Evolutionary conservation across 1,139 yeast species (phyloP).

Genomic region (Casaregolazyma suthepensis): DNA sequence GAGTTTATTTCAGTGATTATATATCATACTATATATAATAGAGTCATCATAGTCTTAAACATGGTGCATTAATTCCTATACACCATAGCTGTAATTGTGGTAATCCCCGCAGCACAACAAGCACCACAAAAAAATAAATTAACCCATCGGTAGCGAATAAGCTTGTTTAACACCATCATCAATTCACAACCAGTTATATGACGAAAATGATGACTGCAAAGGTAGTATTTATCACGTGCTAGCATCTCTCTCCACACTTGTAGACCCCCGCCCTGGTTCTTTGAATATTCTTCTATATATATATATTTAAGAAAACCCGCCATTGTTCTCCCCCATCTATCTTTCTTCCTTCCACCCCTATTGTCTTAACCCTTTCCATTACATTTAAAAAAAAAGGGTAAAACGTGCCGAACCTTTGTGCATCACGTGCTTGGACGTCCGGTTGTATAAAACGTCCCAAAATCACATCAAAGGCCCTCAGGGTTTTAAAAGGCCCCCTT

Average conservation of each 20-base stretch:
- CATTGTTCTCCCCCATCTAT: no score
- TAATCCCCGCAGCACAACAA: neutral
- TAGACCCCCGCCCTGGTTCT: neutral
- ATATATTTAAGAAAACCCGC: neutral
- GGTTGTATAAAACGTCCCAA: neutral
- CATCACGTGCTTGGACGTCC: neutral
- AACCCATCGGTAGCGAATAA: neutral
- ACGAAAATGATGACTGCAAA: neutral
- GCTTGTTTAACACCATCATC: neutral
- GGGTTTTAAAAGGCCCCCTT: neutral
- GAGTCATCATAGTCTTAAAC: neutral
- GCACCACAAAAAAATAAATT: neutral
- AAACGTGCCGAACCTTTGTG: neutral
- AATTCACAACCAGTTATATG: neutral
- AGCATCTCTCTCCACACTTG: neutral
- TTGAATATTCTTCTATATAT: no score
- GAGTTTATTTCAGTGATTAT: neutral
- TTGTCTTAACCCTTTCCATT: no score
- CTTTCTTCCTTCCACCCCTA: no score
- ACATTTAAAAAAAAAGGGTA: neutral
- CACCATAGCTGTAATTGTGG: neutral
- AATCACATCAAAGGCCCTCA: neutral
- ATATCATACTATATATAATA: no score
- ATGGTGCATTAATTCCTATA: neutral
- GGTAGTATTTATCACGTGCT: neutral